Evolutionary conservation across 1,284 basidiomycete species (phyloP), one percentile per base, ranked within the genome.

Genomic region (Cutaneotrichosporon dermatis): DNA sequence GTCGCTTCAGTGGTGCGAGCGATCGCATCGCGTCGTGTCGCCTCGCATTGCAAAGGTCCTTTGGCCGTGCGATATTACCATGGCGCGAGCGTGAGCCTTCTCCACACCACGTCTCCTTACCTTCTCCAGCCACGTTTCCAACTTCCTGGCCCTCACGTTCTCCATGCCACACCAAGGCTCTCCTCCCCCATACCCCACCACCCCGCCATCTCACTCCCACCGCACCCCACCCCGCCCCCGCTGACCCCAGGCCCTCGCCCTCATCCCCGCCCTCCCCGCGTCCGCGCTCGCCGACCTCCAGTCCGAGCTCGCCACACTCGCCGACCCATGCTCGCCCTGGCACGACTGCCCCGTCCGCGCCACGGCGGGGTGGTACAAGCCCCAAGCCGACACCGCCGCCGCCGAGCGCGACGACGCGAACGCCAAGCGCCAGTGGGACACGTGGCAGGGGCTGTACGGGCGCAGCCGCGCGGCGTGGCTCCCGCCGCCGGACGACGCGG

Each of bases 191-290:
- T 39, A 8, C 15, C 35, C 6, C 36, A 12, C 12, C 25, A 25
- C 25, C 25, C 25, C 25, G 25, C 15, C 8, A 6, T 7, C 49
- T n/a, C 36, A 2, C 13, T 16, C 1, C 12, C 49, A 4, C 36
- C n/a, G 49, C 8, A 6, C n/a, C 15, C 16, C 15, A 10, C 13
- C 11, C 9, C 13, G 42, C 15, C 33, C 25, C 13, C 6, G n/a
- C 49, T 57, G 13, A 57, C 46, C 9, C 12, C 46, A 57, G 56
- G 56, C 56, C 13, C 49, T 57, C 36, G 1, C 35, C 34, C 43
- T 57, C 42, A 13, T 51, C 43, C 9, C 16, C 8, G 16, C 15
- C n/a, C 41, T 57, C 35, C 49, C 56, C 6, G 15, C 11, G 6
- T 44, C 25, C 6, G 40, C 43, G 6, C 56, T 57, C 4, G 33